Evolutionary conservation across 768 basidiomycete species (phyloP).

Genomic region (Leccinum longicurvipes): DNA sequence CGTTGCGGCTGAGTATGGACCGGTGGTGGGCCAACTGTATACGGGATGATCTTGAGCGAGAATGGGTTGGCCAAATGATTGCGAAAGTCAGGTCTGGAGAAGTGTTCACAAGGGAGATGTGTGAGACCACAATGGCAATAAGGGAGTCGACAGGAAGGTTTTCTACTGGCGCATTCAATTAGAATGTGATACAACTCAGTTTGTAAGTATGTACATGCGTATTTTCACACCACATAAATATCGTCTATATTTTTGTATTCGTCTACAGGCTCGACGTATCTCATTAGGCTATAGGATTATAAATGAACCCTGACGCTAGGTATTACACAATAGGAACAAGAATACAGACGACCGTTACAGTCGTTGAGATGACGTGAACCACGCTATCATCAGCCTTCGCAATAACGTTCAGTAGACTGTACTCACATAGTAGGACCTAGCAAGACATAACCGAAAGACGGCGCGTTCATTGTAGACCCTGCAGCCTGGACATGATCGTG

Average conservation of each 20-base stretch:
- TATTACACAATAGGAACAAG: slow-evolving; percentile 20
- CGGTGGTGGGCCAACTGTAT: slow-evolving; percentile 77
- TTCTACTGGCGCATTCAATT: slow-evolving; percentile 1
- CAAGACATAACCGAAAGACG: background rate
- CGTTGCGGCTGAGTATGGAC: slow-evolving; percentile 63
- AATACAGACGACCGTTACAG: background rate
- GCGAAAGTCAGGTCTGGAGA: slow-evolving; percentile 43
- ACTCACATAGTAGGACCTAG: slow-evolving; percentile 8
- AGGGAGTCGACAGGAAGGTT: slow-evolving; percentile 27
- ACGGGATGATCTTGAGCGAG: slow-evolving; percentile 55
- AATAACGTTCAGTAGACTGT: background rate
- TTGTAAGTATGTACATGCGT: background rate
- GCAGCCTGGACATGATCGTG: slow-evolving; percentile 45
- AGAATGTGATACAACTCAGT: background rate
- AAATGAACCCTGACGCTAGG: background rate
- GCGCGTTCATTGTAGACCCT: slow-evolving; percentile 34
- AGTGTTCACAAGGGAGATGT: slow-evolving; percentile 57
- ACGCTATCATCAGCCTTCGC: slow-evolving; percentile 8
- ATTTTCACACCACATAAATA: background rate
- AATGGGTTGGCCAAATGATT: slow-evolving; percentile 52
- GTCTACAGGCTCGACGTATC: background rate
- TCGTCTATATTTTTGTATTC: background rate
- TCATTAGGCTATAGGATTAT: background rate
- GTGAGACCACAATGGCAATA: slow-evolving; percentile 46
- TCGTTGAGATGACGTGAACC: background rate